Evolutionary conservation across 148 eudicot genomes (phyloP).

Genomic region (Chenopodium formosanum): DNA sequence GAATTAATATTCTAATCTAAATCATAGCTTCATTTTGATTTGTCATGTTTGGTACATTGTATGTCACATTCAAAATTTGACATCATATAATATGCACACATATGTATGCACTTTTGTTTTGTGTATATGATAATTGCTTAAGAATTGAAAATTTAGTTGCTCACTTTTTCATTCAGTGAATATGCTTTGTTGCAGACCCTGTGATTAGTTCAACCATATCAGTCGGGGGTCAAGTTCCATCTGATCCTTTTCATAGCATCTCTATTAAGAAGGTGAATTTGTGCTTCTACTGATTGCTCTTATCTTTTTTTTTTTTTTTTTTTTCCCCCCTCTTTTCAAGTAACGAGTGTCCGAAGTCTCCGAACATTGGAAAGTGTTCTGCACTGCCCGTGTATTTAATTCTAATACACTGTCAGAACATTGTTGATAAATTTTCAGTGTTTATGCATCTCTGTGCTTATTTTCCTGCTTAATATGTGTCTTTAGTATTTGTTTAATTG

Average conservation of each 20-base stretch:
- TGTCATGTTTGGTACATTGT: not conserved
- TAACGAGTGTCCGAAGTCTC: not conserved
- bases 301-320: not conserved
- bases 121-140: not conserved
- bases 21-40: not conserved
- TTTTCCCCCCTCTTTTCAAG: not conserved
- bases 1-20: not conserved
- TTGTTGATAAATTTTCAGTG: not conserved
- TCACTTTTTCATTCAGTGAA: not conserved
- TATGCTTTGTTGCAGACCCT: constrained; percentile 9
- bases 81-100: not conserved
- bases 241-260: not conserved
- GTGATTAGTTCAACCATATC: constrained; percentile 12
- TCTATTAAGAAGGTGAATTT: constrained; percentile 21
- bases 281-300: not conserved
- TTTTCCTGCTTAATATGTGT: not conserved
- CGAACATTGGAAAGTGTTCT: not conserved
- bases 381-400: not conserved
- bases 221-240: constrained; percentile 19
- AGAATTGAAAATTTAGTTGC: not conserved
- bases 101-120: not conserved
- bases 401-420: not conserved
- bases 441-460: not conserved
- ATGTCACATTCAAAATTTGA: not conserved
- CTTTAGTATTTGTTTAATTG: not conserved